Evolutionary conservation across 2,329 filamentous ascomycete species (phyloP).

Genomic region (Trichoderma gracile): DNA sequence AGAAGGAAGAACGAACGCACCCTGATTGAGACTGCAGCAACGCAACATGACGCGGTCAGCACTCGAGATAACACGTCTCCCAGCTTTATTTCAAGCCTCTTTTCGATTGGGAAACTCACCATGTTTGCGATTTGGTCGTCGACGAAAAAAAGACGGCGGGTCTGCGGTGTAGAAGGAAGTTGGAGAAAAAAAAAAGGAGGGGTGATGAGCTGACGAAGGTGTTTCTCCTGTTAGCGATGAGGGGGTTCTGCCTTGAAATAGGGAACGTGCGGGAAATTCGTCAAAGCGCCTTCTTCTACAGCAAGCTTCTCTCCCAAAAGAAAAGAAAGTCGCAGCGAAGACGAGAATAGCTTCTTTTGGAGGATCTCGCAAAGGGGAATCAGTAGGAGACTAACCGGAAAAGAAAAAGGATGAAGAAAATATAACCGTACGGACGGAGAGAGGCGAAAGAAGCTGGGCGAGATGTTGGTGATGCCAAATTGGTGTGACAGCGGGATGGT

Average conservation of each 20-base stretch:
- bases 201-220: conserved; percentile 32
- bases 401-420: background rate
- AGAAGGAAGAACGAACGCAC: conserved; percentile 49
- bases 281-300: conserved; percentile 26
- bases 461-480: conserved; percentile 18
- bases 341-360: no score
- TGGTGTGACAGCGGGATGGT: conserved; percentile 21
- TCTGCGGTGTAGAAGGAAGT: conserved; percentile 12
- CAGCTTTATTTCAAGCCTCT: background rate
- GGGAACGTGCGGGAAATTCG: conserved; percentile 31
- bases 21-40: conserved; percentile 64
- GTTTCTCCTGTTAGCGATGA: conserved; percentile 34
- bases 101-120: conserved; percentile 38
- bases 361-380: background rate
- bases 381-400: conserved; percentile 1
- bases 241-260: conserved; percentile 24
- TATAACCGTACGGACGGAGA: background rate
- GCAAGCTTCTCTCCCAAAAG: background rate
- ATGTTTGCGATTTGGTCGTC: conserved; percentile 41
- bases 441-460: background rate
- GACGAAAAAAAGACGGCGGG: background rate
- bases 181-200: conserved; percentile 27
- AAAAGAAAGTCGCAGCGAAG: background rate
- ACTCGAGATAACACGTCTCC: background rate
- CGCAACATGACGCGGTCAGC: conserved; percentile 4